A percentile compares a stretch with the other conserved stretches of the same genome.
These are phyloP conservation scores for Talaromyces thailandensis DNA, from an alignment of 495 filamentous ascomycete genomes.

Conservation along the genomic window DNA sequence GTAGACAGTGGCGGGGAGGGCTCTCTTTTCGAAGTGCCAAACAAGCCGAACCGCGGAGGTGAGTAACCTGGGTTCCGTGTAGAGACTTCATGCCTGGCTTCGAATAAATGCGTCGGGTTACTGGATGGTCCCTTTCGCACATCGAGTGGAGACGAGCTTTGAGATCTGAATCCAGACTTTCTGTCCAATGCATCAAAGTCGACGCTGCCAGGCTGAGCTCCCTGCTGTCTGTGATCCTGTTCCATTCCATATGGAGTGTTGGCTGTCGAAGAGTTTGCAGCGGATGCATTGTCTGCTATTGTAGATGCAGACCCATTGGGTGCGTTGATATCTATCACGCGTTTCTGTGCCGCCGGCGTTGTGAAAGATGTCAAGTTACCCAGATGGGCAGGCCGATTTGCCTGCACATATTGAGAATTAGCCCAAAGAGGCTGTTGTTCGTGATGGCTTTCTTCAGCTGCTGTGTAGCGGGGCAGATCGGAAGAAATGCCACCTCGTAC, in stretches of 20 bases:
- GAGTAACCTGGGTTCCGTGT: slow-evolving; percentile 28
- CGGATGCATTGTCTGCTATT: slow-evolving; percentile 42
- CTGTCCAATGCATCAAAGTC: slow-evolving; percentile 28
- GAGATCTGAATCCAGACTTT: slow-evolving; percentile 32
- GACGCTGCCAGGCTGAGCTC: slow-evolving; percentile 20
- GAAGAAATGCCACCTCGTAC: slow-evolving; percentile 30
- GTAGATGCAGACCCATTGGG: slow-evolving; percentile 50
- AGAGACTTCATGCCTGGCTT: slow-evolving; percentile 13
- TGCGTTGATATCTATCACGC: slow-evolving; percentile 41
- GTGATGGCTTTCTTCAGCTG: slow-evolving; percentile 74
- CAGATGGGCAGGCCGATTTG: neutral
- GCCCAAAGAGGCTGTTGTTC: slow-evolving; percentile 71
- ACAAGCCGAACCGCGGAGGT: slow-evolving; percentile 28
- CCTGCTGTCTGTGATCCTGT: slow-evolving; percentile 20
- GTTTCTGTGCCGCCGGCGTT: slow-evolving; percentile 45
- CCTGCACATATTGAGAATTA: slow-evolving; percentile 53
- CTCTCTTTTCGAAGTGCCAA: slow-evolving; percentile 22
- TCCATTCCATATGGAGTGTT: slow-evolving; percentile 37
- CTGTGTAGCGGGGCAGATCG: slow-evolving; percentile 30
- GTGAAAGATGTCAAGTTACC: slow-evolving; percentile 24
- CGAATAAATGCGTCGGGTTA: slow-evolving; percentile 15
- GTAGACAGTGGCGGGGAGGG: slow-evolving; percentile 24
- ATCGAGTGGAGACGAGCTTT: slow-evolving; percentile 36
- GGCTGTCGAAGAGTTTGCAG: slow-evolving; percentile 34
- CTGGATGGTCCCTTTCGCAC: slow-evolving; percentile 32